phyloP scores from a whole-genome alignment of 306 rosid species.

The Urtica urens region DNA sequence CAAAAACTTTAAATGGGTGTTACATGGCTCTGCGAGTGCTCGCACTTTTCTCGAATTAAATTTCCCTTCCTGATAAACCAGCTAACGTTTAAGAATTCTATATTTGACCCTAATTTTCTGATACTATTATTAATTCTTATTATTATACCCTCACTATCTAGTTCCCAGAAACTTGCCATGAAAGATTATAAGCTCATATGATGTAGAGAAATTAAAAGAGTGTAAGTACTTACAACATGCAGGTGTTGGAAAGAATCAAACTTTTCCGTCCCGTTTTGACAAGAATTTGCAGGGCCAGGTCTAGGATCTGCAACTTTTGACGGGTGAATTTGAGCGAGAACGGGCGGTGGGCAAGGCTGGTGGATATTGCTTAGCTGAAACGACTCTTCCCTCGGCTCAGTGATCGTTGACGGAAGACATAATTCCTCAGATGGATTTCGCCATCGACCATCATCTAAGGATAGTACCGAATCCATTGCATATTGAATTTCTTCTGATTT shows the following conservation, averaged over 20 bases:
- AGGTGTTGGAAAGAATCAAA: constrained; percentile 60
- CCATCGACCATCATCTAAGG: constrained; percentile 88
- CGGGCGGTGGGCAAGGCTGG: constrained; percentile 90
- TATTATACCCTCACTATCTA: too few species aligned
- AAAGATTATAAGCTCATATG: too few species aligned
- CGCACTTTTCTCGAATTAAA: too few species aligned
- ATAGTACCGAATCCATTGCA: constrained; percentile 76
- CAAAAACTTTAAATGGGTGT: too few species aligned
- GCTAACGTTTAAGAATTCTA: too few species aligned
- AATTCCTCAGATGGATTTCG: constrained; percentile 29
- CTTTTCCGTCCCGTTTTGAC: constrained; percentile 40
- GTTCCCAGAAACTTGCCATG: too few species aligned
- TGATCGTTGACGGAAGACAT: constrained; percentile 32
- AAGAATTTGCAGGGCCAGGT: constrained; percentile 71
- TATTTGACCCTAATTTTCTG: too few species aligned
- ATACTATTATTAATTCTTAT: too few species aligned
- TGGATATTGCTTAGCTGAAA: constrained; percentile 45
- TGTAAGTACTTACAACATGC: constrained; percentile 68
- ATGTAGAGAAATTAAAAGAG: too few species aligned
- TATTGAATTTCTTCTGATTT: constrained; percentile 37
- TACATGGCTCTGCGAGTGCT: too few species aligned
- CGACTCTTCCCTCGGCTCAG: constrained; percentile 50
- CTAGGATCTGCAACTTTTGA: constrained; percentile 98
- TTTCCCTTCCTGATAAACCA: too few species aligned
- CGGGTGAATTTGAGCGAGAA: constrained; percentile 77